Evolutionary conservation across 2,329 filamentous ascomycete species (phyloP), one percentile per base, ranked within the genome.

Genomic region (Erysiphe pulchra): DNA sequence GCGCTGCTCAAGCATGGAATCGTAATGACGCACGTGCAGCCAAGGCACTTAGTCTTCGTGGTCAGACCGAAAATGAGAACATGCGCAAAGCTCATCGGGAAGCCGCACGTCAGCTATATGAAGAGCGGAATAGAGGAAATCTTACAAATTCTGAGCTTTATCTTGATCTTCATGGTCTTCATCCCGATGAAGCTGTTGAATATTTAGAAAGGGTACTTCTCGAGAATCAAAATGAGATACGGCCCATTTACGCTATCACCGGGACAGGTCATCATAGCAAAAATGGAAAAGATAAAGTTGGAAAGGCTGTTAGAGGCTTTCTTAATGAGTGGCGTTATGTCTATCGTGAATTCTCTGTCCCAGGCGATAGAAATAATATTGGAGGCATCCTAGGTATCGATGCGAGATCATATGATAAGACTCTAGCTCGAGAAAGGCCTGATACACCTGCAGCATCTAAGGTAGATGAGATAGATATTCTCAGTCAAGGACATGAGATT

Each of bases 261-360:
- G 90, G 90, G 40, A 95, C 87, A 1, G 90, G 87, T 3, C 86
- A 95, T 57, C 90, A 98, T 63, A 92, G 83, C 60, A 95, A 95
- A 67, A 94, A 94, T 58, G 87, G 90, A 55, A 95, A 95, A 61
- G 90, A 98, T 62, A 98, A 98, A 63, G 83, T 98, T 33, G 87
- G 87, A 57, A 93, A 92, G 63, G 85, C 86, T 1, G 77, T 95
- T 50, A 78, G 90, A 46, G 75, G 73, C 52, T 95, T 92, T 64
- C 66, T 98, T 46, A 92, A 87, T 57, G 87, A 95, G 59, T 93
- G 86, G 85, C 75, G 83, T 50, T 98, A 94, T 59, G 80, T 83
- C 0, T 98, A 87, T 63, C 79, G 87, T 46, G 90, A 98, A 62
- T 98, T 98, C 62, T 90, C 81, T 34, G 86, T 94, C 10, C 85